These are phyloP conservation scores for Candida sphagnicola DNA, from an alignment of 805 yeast species.

Conservation along the genomic window DNA sequence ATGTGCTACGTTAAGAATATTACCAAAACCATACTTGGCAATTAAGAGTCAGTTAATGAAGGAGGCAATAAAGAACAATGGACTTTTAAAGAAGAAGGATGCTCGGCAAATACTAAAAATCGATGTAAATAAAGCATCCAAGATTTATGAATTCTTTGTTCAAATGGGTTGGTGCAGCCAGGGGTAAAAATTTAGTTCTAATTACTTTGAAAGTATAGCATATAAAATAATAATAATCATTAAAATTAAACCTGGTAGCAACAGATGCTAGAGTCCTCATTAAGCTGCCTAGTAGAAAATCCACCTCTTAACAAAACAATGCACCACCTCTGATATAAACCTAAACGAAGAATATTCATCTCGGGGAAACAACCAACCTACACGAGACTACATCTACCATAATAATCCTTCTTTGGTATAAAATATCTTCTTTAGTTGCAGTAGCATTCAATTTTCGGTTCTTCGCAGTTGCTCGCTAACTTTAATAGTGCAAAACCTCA, in stretches of 20 bases:
- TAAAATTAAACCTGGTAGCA: not conserved
- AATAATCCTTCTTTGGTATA: too few relatives aligned
- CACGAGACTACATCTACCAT: too few relatives aligned
- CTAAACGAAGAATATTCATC: too few relatives aligned
- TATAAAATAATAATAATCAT: not conserved
- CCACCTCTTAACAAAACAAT: too few relatives aligned
- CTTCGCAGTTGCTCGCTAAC: too few relatives aligned
- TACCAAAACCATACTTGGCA: conserved; percentile 92
- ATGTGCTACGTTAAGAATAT: conserved; percentile 76
- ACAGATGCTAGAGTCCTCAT: too few relatives aligned
- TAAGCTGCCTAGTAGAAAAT: too few relatives aligned
- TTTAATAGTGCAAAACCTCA: too few relatives aligned
- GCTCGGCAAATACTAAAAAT: conserved; percentile 82
- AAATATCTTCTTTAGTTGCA: too few relatives aligned
- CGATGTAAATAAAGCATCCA: conserved; percentile 81
- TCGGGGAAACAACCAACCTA: too few relatives aligned
- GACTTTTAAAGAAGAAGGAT: conserved; percentile 73
- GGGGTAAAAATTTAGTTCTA: conserved; percentile 18
- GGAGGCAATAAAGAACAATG: conserved; percentile 82
- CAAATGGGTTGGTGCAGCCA: conserved; percentile 82
- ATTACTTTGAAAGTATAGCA: not conserved
- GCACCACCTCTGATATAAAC: too few relatives aligned
- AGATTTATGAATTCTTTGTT: conserved; percentile 88
- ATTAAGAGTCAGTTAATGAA: conserved; percentile 86
- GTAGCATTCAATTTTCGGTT: too few relatives aligned